A percentile compares a stretch with the other conserved stretches of the same genome.
These are phyloP conservation scores for Pelargonium nanum DNA, from an alignment of 345 rosid species.

Conservation along the genomic window DNA sequence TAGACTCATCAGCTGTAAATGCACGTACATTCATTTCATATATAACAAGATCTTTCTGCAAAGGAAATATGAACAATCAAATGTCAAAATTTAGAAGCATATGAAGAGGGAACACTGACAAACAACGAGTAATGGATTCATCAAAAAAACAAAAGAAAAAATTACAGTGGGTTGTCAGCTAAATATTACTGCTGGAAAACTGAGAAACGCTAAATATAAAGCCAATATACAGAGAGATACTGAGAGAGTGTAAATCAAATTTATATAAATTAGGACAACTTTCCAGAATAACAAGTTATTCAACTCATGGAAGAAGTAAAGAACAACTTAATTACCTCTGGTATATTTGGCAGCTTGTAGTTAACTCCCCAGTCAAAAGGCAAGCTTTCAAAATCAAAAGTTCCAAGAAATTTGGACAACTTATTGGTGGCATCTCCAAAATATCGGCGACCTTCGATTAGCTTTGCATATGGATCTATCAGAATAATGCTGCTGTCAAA, in stretches of 20 bases:
- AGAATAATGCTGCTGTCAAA: slow-evolving; percentile 54
- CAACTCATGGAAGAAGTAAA: neutral
- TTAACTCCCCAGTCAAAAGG: slow-evolving; percentile 83
- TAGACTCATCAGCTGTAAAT: slow-evolving; percentile 81
- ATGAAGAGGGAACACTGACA: neutral
- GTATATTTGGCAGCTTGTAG: slow-evolving; percentile 59
- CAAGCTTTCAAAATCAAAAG: slow-evolving; percentile 68
- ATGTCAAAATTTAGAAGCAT: slow-evolving; percentile 7
- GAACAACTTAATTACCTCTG: slow-evolving; percentile 43
- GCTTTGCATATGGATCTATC: slow-evolving; percentile 84
- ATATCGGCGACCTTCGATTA: slow-evolving; percentile 62
- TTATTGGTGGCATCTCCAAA: slow-evolving; percentile 65
- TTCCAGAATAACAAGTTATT: too few species aligned
- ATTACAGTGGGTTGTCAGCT: too few species aligned
- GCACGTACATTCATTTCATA: slow-evolving; percentile 98
- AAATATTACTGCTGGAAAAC: too few species aligned
- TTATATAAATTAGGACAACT: too few species aligned
- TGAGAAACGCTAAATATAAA: too few species aligned
- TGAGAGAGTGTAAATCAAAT: too few species aligned
- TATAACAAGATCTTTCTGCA: slow-evolving; percentile 84
- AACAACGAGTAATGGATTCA: neutral
- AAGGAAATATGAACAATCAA: slow-evolving; percentile 12
- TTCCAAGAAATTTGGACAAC: slow-evolving; percentile 56
- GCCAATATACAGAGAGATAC: too few species aligned
- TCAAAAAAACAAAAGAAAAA: neutral